Evolutionary conservation across 495 filamentous ascomycete species (phyloP).

Genomic region (Aspergillus affinis): DNA sequence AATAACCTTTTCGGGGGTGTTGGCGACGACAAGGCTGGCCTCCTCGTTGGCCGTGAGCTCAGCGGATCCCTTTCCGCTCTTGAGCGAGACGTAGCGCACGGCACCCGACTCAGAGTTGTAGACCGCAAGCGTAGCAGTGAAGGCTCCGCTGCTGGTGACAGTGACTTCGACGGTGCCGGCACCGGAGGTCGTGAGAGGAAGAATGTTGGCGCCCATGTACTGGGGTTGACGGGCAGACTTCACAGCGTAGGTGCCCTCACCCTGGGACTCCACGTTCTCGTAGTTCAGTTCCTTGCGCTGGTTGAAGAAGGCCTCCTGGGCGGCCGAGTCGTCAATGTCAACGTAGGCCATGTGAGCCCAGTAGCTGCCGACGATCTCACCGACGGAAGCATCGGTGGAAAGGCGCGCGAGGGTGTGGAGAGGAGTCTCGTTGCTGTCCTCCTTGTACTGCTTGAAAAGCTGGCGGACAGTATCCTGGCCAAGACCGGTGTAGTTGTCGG

Average conservation of each 20-base stretch:
- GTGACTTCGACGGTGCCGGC: constrained; percentile 4
- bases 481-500: constrained; percentile 14
- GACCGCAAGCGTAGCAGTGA: constrained; percentile 12
- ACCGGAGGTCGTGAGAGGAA: constrained; percentile 5
- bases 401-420: constrained; percentile 13
- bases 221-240: constrained; percentile 9
- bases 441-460: constrained; percentile 12
- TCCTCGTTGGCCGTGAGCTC: constrained; percentile 8
- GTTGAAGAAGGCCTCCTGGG: constrained; percentile 8
- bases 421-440: constrained; percentile 15
- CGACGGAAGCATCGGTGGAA: not conserved
- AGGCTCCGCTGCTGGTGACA: constrained; percentile 2
- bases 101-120: constrained; percentile 1
- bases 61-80: constrained; percentile 3
- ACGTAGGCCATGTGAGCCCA: constrained; percentile 19
- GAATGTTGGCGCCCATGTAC: constrained; percentile 18
- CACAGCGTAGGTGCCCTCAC: constrained; percentile 8
- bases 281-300: constrained; percentile 9
- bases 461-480: constrained; percentile 7
- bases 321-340: constrained; percentile 11
- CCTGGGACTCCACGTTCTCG: constrained; percentile 8
- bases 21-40: constrained; percentile 14
- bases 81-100: constrained; percentile 10
- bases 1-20: constrained; percentile 6
- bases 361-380: constrained; percentile 10